Evolutionary conservation across 257 asterid genomes (phyloP).

Genomic region (Thymus mandschuricus): DNA sequence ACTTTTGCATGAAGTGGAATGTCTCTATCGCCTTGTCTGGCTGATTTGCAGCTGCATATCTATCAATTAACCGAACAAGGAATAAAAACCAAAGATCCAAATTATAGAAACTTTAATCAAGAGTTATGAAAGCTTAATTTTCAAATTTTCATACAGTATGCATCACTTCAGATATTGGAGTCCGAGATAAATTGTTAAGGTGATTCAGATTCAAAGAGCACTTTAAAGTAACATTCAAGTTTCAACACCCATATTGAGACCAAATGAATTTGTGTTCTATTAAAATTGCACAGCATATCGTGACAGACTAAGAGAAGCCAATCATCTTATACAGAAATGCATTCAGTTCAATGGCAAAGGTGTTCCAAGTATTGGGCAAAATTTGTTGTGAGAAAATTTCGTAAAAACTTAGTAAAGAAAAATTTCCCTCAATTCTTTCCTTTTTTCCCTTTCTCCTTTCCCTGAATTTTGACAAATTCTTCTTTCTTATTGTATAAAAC

Average conservation of each 20-base stretch:
- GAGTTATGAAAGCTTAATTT: neutral
- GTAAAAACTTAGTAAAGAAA: neutral
- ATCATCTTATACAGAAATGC: neutral
- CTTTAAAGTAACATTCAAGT: neutral
- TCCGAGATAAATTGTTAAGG: neutral
- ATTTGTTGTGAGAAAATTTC: neutral
- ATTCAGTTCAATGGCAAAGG: neutral
- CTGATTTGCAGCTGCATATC: conserved; percentile 74
- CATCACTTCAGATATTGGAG: neutral
- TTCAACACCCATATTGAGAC: neutral
- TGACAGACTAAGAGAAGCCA: neutral
- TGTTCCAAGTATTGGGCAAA: neutral
- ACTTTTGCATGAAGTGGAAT: conserved; percentile 78
- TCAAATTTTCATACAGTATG: neutral
- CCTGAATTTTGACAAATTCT: neutral
- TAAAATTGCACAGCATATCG: neutral
- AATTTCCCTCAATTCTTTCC: neutral
- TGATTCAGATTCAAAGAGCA: neutral
- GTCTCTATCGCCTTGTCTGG: conserved; percentile 73
- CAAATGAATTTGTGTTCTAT: neutral
- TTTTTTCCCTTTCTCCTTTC: neutral
- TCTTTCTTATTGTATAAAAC: neutral
- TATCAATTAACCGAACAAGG: conserved; percentile 33
- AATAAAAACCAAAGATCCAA: neutral
- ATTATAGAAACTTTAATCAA: neutral